Conservation (phyloP, 768 basidiomycete genomes). For the Leccinum longicurvipes region DNA sequence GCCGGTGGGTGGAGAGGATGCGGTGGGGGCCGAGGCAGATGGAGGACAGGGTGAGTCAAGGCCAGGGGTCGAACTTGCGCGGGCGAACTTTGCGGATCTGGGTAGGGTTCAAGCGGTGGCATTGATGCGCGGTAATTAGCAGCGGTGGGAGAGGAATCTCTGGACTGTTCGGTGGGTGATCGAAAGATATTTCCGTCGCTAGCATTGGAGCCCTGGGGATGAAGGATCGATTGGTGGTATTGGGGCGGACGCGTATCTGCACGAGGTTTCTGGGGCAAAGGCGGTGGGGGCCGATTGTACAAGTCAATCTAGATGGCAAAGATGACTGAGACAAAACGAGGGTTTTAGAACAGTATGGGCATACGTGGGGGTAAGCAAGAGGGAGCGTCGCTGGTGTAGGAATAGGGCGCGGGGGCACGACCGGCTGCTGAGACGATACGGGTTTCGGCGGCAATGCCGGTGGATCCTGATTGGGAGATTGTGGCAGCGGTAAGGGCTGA, state of each 20-base stretch:
- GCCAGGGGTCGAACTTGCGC: slow-evolving; percentile 15
- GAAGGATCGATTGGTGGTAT: slow-evolving; percentile 22
- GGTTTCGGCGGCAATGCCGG: slow-evolving; percentile 42
- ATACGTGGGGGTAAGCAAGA: slow-evolving; percentile 18
- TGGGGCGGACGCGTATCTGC: slow-evolving; percentile 25
- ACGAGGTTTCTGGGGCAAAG: slow-evolving; percentile 26
- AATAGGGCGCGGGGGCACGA: slow-evolving; percentile 18
- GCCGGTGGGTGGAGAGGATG: slow-evolving; percentile 20
- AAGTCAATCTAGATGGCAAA: slow-evolving; percentile 20
- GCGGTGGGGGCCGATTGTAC: slow-evolving; percentile 37
- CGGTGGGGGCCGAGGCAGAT: slow-evolving; percentile 22
- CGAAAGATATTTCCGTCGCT: slow-evolving; percentile 19
- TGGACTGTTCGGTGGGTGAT: slow-evolving; percentile 19
- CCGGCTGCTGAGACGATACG: slow-evolving; percentile 11
- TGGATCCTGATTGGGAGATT: slow-evolving; percentile 25
- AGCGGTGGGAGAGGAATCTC: slow-evolving; percentile 18
- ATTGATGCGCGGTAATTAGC: slow-evolving; percentile 28
- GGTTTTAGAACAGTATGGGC: slow-evolving; percentile 5
- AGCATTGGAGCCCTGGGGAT: slow-evolving; percentile 13
- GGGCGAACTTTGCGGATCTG: slow-evolving; percentile 30
- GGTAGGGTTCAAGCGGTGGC: slow-evolving; percentile 26
- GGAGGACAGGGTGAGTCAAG: slow-evolving; percentile 25
- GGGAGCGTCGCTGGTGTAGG: slow-evolving; percentile 5
- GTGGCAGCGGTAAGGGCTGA: slow-evolving; percentile 20
- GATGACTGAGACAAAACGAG: not conserved